phyloP scores from a whole-genome alignment of 768 basidiomycete genomes.

The Termitomyces sp. region DNA sequence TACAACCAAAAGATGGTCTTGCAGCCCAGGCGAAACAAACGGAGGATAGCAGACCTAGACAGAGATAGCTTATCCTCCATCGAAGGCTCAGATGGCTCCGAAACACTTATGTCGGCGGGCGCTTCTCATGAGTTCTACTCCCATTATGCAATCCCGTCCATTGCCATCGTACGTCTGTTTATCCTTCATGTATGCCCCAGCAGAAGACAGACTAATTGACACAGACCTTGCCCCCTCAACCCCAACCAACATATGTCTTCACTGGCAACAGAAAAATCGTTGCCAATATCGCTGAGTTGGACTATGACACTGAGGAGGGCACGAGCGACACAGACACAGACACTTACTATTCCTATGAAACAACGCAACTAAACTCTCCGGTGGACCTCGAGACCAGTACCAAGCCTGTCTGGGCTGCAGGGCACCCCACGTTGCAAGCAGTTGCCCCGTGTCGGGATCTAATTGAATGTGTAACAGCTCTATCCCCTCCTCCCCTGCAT shows the following conservation, averaged over 20 bases:
- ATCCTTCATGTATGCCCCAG: neutral
- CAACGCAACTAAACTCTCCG: neutral
- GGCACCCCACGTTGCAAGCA: neutral
- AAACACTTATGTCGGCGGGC: slow-evolving; percentile 3
- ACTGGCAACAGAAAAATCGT: slow-evolving; percentile 9
- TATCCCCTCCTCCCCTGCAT: slow-evolving; percentile 12
- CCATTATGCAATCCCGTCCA: neutral
- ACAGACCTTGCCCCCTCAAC: neutral
- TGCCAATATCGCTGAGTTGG: slow-evolving; percentile 10
- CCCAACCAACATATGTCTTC: slow-evolving; percentile 1
- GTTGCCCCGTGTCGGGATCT: neutral
- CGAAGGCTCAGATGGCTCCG: slow-evolving; percentile 6
- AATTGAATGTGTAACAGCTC: slow-evolving; percentile 9
- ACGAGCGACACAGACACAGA: slow-evolving; percentile 8
- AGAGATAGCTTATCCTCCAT: slow-evolving; percentile 2
- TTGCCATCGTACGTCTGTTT: neutral
- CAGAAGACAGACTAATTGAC: neutral
- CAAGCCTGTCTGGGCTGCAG: neutral
- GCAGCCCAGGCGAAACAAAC: neutral
- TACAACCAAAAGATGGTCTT: neutral
- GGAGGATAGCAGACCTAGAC: slow-evolving; percentile 1
- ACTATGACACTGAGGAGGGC: neutral
- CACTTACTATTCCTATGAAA: slow-evolving; percentile 9
- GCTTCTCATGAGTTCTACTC: neutral
- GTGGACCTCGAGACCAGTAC: neutral